phyloP scores from a whole-genome alignment of 2,329 filamentous ascomycete species.

The Cladosporium sp. region DNA sequence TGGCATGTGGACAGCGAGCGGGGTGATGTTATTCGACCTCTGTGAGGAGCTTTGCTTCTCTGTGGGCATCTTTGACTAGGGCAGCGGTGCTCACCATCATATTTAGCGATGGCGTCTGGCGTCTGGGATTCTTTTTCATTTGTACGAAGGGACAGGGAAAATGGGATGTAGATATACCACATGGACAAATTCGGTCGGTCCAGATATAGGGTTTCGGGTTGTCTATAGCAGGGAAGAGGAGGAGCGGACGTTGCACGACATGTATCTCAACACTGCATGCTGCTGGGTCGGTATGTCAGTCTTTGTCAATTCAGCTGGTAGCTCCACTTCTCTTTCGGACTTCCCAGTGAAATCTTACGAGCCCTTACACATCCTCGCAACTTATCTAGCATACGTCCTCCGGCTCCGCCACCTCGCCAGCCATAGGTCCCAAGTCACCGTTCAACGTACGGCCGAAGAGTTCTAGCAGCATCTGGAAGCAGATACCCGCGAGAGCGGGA shows the following conservation, averaged over 20 bases:
- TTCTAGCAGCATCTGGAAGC: constrained; percentile 87
- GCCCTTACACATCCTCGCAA: too few species aligned
- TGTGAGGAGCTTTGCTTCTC: background rate
- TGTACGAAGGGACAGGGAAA: background rate
- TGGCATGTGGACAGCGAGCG: constrained; percentile 14
- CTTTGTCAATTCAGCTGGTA: background rate
- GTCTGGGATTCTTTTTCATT: background rate
- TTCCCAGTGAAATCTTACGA: too few species aligned
- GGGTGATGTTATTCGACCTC: background rate
- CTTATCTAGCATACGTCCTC: constrained; percentile 36
- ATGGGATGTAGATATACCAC: too few species aligned
- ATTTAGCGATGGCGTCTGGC: background rate
- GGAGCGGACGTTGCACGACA: too few species aligned
- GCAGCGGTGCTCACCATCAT: background rate
- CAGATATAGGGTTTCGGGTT: too few species aligned
- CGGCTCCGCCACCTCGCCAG: constrained; percentile 44
- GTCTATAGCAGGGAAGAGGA: background rate
- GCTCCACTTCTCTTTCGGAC: too few species aligned
- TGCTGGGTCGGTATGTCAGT: background rate
- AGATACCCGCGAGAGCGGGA: constrained; percentile 77
- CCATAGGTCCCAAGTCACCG: constrained; percentile 68
- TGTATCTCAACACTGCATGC: background rate
- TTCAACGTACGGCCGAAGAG: constrained; percentile 75
- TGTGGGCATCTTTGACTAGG: too few species aligned
- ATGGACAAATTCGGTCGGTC: too few species aligned